Evolutionary conservation across 805 yeast genomes (phyloP), one percentile per base, ranked within the genome.

Genomic region (Sugiyamaella floridensis): DNA sequence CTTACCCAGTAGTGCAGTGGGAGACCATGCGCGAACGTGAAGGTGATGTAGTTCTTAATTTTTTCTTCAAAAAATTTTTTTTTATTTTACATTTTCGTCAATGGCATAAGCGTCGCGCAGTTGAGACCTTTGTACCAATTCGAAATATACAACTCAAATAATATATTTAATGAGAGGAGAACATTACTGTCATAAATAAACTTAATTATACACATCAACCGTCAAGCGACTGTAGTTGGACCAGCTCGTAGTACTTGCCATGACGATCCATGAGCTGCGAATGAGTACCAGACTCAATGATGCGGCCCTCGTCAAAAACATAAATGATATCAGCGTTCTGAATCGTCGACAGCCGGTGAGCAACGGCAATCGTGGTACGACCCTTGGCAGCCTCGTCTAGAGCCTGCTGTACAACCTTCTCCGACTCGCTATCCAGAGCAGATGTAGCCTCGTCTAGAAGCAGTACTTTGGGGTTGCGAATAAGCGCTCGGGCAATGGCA

Each of bases 361-460:
- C 96, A 67, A 88, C 86, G 59, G 95, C 88, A 59, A 88, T 72
- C 40, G 89, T 83, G 4, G 96, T 87, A 62, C 95, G 83, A 41
- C 83, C 76, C 44, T 71, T 60, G 57, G 89, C 86, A 56, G 87
- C 92, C 15, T 69, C 73, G 22, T 76, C 78, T 53, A 84, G 81
- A 3, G 95, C 88, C 7, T 71, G 61, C 67, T 89, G 95, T 52
- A 88, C 87, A 62, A 80, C 80, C 42, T 83, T 74, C 67, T 88
- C 96, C 0, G 95, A 86, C 63, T 81, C 84, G 63, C 76, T 74
- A 61, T 81, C 86, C 40, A 81, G 67, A 1, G 86, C 85, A 2
- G 84, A 79, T 0, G 86, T 81, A 5, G 86, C 86, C 61, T 84
- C 90, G 60, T 84, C 90, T 51, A 84, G 70, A 4, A 84, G 75